These are phyloP conservation scores for Rubia yunnanensis DNA, from an alignment of 257 asterid species.

Conservation along the genomic window DNA sequence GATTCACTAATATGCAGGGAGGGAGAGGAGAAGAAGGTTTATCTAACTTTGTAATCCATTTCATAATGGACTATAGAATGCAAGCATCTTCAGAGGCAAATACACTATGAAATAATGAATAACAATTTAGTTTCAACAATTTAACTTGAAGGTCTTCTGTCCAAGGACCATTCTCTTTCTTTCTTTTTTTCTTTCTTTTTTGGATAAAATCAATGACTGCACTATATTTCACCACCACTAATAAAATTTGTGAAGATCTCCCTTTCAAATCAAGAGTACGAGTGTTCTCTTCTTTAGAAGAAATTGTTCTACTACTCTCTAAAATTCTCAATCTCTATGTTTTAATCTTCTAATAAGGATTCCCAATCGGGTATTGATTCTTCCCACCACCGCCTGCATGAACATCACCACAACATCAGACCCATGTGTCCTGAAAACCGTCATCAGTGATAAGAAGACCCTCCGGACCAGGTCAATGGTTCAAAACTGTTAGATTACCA, in stretches of 20 bases:
- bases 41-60: background rate
- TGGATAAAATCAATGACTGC: too few relatives aligned
- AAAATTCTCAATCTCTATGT: too few relatives aligned
- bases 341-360: too few relatives aligned
- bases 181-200: too few relatives aligned
- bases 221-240: too few relatives aligned
- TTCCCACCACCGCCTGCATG: slow-evolving; percentile 24
- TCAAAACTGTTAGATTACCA: too few relatives aligned
- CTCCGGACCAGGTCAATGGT: slow-evolving; percentile 58
- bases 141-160: background rate
- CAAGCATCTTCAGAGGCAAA: background rate
- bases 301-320: too few relatives aligned
- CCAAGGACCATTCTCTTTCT: background rate
- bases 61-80: background rate
- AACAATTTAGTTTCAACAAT: background rate
- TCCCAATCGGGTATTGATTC: too few relatives aligned
- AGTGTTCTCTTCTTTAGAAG: too few relatives aligned
- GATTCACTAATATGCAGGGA: too few relatives aligned
- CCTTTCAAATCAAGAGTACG: too few relatives aligned
- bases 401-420: slow-evolving; percentile 22
- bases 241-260: too few relatives aligned
- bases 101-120: background rate
- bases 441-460: slow-evolving; percentile 62
- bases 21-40: background rate
- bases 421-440: slow-evolving; percentile 31